Evolutionary conservation across 768 basidiomycete species (phyloP).

Genomic region (Agaricus sinodeliciosus): DNA sequence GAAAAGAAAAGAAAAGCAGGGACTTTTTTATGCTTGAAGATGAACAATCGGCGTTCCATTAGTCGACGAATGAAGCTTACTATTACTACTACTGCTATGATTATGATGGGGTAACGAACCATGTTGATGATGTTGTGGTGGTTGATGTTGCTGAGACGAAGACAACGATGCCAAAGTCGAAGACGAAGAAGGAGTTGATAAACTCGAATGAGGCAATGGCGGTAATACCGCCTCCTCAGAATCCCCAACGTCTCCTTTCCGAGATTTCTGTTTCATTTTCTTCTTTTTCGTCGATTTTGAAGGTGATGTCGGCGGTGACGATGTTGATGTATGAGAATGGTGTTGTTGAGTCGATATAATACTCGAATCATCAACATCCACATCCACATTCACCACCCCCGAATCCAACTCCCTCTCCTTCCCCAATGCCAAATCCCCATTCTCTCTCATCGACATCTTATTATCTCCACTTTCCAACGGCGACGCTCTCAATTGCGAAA

Average conservation of each 20-base stretch:
- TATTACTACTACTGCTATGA: no score
- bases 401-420: no score
- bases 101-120: slow-evolving; percentile 9
- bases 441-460: background rate
- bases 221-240: no score
- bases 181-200: no score
- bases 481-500: background rate
- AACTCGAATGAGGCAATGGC: no score
- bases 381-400: no score
- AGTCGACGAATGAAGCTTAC: slow-evolving; percentile 17
- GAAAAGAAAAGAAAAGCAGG: background rate
- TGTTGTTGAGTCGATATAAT: background rate
- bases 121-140: no score
- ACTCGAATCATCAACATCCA: background rate
- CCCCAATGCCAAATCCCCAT: no score
- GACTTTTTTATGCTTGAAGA: slow-evolving; percentile 20
- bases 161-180: no score
- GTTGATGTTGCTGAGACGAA: no score
- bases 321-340: background rate
- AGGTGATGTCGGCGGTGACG: background rate
- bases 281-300: background rate
- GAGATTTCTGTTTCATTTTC: no score
- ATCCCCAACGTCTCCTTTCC: no score
- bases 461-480: slow-evolving; percentile 10
- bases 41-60: slow-evolving; percentile 19